Evolutionary conservation across 371 early-diverging fungal genomes (phyloP).

Genomic region (Mucor sp.): DNA sequence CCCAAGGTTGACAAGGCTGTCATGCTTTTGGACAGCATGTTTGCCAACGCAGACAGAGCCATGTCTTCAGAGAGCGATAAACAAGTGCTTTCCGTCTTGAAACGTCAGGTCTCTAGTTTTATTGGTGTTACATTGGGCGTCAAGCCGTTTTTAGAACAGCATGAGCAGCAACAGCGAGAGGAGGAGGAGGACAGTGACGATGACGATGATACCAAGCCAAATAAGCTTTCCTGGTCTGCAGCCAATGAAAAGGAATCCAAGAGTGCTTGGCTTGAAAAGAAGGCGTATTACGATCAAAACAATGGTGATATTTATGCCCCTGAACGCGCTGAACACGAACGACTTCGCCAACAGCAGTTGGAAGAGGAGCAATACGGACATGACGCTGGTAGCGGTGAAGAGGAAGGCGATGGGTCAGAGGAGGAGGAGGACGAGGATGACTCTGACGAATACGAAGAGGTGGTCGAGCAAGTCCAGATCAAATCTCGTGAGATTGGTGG

Average conservation of each 20-base stretch:
- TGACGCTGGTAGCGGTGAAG: slow-evolving; percentile 6
- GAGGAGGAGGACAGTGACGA: slow-evolving; percentile 18
- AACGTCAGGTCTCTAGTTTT: slow-evolving; percentile 20
- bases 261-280: slow-evolving; percentile 13
- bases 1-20: slow-evolving; percentile 14
- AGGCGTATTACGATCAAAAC: slow-evolving; percentile 8
- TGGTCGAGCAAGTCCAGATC: slow-evolving; percentile 16
- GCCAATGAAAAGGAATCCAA: slow-evolving; percentile 17
- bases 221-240: slow-evolving; percentile 29
- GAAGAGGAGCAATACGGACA: slow-evolving; percentile 15
- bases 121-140: slow-evolving; percentile 30
- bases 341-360: slow-evolving; percentile 11
- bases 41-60: slow-evolving; percentile 37
- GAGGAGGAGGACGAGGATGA: slow-evolving; percentile 12
- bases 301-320: slow-evolving; percentile 19
- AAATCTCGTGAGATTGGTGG: slow-evolving; percentile 29
- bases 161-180: slow-evolving; percentile 6
- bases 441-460: slow-evolving; percentile 28
- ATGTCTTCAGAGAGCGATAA: slow-evolving; percentile 44
- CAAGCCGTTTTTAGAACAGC: slow-evolving; percentile 16
- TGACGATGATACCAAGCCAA: slow-evolving; percentile 11
- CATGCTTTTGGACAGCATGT: slow-evolving; percentile 32
- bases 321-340: slow-evolving; percentile 25
- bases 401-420: slow-evolving; percentile 7
- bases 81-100: slow-evolving; percentile 35